phyloP scores from a whole-genome alignment of 148 eudicot species.

The Talinum fruticosum region DNA sequence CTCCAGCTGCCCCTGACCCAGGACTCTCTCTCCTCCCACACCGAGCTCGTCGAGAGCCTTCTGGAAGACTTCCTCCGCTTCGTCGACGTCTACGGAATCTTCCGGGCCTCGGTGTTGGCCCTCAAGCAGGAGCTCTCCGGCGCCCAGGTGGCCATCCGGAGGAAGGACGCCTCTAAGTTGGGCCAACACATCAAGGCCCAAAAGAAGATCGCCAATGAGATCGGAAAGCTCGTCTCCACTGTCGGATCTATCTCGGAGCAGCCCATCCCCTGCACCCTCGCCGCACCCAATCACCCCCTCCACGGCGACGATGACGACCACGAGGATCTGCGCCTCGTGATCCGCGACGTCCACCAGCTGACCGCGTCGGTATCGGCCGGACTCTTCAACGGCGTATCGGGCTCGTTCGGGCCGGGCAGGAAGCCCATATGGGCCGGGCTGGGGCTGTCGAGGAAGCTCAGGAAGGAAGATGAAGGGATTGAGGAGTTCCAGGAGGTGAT shows the following conservation, averaged over 20 bases:
- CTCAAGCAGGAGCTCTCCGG: slow-evolving; percentile 53
- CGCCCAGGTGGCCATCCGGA: slow-evolving; percentile 63
- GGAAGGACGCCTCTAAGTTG: slow-evolving; percentile 49
- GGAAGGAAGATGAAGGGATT: slow-evolving; percentile 33
- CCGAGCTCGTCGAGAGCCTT: slow-evolving; percentile 53
- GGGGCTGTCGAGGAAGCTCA: slow-evolving; percentile 30
- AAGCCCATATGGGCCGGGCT: slow-evolving; percentile 41
- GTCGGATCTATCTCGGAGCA: slow-evolving; percentile 34
- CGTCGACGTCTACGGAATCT: slow-evolving; percentile 65
- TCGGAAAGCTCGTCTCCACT: slow-evolving; percentile 39
- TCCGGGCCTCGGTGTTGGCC: slow-evolving; percentile 43
- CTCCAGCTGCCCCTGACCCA: slow-evolving; percentile 66
- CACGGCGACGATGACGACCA: slow-evolving; percentile 12
- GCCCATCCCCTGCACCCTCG: background rate
- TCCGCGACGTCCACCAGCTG: slow-evolving; percentile 44
- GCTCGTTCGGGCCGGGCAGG: slow-evolving; percentile 28
- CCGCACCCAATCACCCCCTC: background rate
- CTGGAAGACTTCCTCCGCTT: slow-evolving; percentile 63
- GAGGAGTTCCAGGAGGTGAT: slow-evolving; percentile 31
- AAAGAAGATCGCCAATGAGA: slow-evolving; percentile 49
- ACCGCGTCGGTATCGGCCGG: slow-evolving; percentile 48
- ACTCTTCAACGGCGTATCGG: slow-evolving; percentile 48
- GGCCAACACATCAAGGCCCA: slow-evolving; percentile 44
- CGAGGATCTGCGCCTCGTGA: slow-evolving; percentile 33
- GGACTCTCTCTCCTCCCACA: slow-evolving; percentile 42